Conservation (phyloP, 2,329 filamentous ascomycete species). For the Hawksworthiomyces lignivorus region DNA sequence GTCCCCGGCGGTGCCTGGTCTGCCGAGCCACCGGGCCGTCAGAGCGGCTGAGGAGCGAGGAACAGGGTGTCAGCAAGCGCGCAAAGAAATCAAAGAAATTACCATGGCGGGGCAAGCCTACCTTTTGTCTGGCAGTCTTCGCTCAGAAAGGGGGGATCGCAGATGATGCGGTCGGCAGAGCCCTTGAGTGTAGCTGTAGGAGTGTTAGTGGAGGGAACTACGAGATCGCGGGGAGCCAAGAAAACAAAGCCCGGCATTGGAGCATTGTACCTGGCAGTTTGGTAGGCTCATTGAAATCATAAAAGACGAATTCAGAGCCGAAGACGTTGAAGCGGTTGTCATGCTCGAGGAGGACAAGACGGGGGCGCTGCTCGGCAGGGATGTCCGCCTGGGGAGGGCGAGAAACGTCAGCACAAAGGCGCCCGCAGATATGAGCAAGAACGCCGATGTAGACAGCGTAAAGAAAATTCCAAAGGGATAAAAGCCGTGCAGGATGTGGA, state of each 20-base stretch:
- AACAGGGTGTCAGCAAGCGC: background rate
- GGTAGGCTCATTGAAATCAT: slow-evolving; percentile 64
- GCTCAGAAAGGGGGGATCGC: slow-evolving; percentile 72
- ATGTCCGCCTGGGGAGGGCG: background rate
- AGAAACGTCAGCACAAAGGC: too few relatives aligned
- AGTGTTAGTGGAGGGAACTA: too few relatives aligned
- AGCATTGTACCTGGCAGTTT: slow-evolving; percentile 55
- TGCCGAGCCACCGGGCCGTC: slow-evolving; percentile 66
- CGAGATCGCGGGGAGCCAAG: too few relatives aligned
- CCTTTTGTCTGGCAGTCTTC: slow-evolving; percentile 75
- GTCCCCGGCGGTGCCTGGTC: slow-evolving; percentile 20
- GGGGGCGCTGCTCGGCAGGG: slow-evolving; percentile 31
- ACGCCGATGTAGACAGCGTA: too few relatives aligned
- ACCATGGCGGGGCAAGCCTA: slow-evolving; percentile 26
- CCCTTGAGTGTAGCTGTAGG: slow-evolving; percentile 42
- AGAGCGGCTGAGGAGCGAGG: slow-evolving; percentile 55
- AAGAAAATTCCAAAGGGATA: too few relatives aligned
- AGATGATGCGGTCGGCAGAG: slow-evolving; percentile 60
- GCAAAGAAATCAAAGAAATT: background rate
- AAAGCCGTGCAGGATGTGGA: too few relatives aligned
- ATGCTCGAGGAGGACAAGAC: slow-evolving; percentile 62
- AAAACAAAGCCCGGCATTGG: too few relatives aligned
- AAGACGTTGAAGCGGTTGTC: slow-evolving; percentile 69
- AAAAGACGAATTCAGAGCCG: slow-evolving; percentile 59
- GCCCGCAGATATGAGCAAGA: too few relatives aligned